These are phyloP conservation scores for Smallanthus sonchifolius DNA, from an alignment of 129 eudicot genomes.

Conservation along the genomic window DNA sequence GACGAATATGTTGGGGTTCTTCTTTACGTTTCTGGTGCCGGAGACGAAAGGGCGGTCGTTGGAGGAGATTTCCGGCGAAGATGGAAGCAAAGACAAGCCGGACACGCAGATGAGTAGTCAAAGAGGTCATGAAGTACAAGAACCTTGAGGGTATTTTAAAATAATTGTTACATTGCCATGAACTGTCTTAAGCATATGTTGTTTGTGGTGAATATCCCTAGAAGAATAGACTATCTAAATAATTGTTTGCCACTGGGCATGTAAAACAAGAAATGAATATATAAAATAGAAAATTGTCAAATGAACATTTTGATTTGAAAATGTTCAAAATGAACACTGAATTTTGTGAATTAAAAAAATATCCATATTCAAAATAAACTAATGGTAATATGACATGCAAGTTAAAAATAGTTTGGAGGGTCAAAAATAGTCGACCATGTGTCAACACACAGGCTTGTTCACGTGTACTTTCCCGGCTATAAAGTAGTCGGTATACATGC, in stretches of 20 bases:
- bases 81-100: conserved; percentile 34
- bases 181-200: not conserved
- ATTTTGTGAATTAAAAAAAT: too few species aligned
- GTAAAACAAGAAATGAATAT: not conserved
- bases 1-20: conserved; percentile 47
- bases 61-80: conserved; percentile 65
- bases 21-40: conserved; percentile 47
- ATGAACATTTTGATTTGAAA: too few species aligned
- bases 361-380: too few species aligned
- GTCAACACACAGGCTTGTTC: too few species aligned
- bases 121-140: conserved; percentile 14
- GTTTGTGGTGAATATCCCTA: not conserved
- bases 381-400: too few species aligned
- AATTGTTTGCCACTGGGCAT: not conserved
- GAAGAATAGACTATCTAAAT: not conserved
- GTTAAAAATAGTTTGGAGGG: too few species aligned
- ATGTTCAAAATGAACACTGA: too few species aligned
- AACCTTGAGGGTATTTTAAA: not conserved
- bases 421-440: too few species aligned
- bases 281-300: not conserved
- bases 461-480: too few species aligned
- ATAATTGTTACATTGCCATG: not conserved
- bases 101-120: conserved; percentile 27
- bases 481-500: too few species aligned
- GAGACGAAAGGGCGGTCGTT: conserved; percentile 62